Percentiles rank a stretch among this genome's conserved stretches.
Evolutionary conservation across 805 yeast genomes (phyloP).

Genomic region (Lachancea dasiensis): DNA sequence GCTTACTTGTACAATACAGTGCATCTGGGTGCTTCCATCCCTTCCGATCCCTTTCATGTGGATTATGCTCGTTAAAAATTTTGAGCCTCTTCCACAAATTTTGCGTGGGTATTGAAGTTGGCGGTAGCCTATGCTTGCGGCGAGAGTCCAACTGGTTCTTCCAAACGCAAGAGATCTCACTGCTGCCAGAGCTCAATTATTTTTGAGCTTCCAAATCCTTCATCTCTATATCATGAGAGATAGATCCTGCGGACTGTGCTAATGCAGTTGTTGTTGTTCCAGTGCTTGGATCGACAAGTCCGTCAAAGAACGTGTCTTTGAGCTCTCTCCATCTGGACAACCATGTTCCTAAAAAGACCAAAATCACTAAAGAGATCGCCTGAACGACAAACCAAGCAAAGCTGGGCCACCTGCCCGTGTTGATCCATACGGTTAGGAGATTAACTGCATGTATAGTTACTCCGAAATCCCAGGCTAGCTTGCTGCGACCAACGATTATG

Average conservation of each 20-base stretch:
- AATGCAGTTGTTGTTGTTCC: neutral
- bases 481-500: constrained; percentile 83
- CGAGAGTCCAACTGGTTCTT: too few species aligned
- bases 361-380: constrained; percentile 53
- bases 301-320: constrained; percentile 83
- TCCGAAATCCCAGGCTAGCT: constrained; percentile 94
- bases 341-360: constrained; percentile 83
- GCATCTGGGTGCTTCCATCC: too few species aligned
- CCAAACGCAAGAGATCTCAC: too few species aligned
- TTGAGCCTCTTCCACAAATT: too few species aligned
- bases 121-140: too few species aligned
- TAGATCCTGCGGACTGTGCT: constrained; percentile 5
- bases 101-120: too few species aligned
- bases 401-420: constrained; percentile 64
- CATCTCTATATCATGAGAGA: constrained; percentile 13
- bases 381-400: constrained; percentile 85
- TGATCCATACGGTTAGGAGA: constrained; percentile 59
- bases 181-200: too few species aligned
- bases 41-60: too few species aligned
- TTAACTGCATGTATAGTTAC: constrained; percentile 85
- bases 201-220: constrained; percentile 25
- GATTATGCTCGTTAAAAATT: too few species aligned
- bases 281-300: constrained; percentile 53
- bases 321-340: constrained; percentile 88
- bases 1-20: too few species aligned